Conservation (phyloP, 1,139 yeast genomes). For the Magnusiomyces tetraspermus region DNA sequence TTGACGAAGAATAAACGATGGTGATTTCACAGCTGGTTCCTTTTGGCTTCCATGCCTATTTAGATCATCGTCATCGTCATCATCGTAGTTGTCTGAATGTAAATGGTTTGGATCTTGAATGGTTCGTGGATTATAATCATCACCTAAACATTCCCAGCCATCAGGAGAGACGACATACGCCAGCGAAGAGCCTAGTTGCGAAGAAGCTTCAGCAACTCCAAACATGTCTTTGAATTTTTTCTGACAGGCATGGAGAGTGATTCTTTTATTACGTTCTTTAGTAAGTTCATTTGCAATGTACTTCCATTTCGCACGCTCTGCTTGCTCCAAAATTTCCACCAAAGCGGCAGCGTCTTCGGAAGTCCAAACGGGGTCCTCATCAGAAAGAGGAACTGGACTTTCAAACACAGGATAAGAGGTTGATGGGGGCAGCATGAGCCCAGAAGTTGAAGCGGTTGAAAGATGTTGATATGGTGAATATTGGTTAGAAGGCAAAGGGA, state of each 20-base stretch:
- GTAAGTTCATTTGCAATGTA: constrained; percentile 32
- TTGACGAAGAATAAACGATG: neutral
- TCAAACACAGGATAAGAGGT: too few relatives aligned
- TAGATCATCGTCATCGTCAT: neutral
- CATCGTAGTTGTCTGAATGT: neutral
- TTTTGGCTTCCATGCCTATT: neutral
- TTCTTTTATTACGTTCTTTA: constrained; percentile 28
- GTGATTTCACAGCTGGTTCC: neutral
- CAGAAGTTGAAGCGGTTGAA: too few relatives aligned
- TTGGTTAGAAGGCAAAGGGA: too few relatives aligned
- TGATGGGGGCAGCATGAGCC: too few relatives aligned
- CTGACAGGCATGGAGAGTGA: constrained; percentile 36
- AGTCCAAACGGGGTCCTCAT: too few relatives aligned
- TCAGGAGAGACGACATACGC: constrained; percentile 35
- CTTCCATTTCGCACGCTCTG: constrained; percentile 38
- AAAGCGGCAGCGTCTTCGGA: constrained; percentile 31
- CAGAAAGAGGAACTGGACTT: too few relatives aligned
- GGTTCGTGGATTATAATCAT: constrained; percentile 1
- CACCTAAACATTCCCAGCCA: constrained; percentile 32
- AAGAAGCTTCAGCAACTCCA: constrained; percentile 35
- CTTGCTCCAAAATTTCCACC: constrained; percentile 31
- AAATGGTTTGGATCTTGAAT: neutral
- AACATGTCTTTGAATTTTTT: constrained; percentile 37
- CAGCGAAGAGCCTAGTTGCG: constrained; percentile 33
- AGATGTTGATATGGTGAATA: too few relatives aligned